Evolutionary conservation across 2,329 filamentous ascomycete genomes (phyloP), one percentile per base, ranked within the genome.

Genomic region (Biscogniauxia mediterranea): DNA sequence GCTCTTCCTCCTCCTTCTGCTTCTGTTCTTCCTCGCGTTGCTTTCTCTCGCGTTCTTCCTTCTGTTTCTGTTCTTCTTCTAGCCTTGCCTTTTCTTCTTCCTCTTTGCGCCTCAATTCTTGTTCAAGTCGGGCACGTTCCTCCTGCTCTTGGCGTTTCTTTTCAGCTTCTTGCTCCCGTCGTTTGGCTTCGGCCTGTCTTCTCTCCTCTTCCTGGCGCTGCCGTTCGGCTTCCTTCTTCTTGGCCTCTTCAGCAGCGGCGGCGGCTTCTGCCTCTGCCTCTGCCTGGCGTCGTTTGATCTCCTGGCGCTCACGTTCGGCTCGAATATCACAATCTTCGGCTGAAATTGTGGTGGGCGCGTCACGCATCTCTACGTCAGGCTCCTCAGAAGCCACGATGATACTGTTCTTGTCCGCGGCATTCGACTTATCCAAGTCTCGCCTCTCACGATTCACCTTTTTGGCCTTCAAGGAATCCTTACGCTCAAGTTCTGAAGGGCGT

Each of bases 321-420:
- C 69, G 74, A 3, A 67, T 63, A 26, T 74, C 73, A 8, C 72
- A 73, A 19, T 70, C 72, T 55, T 49, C 66, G 58, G 65, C 59
- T 13, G 61, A 59, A 25, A 70, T 68, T 13, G 68, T 68, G 52
- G 74, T 75, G 1, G 65, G 67, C 15, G 77, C 79, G 63, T 86
- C 84, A 1, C 74, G 76, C 84, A 87, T 86, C 20, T 84, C 82
- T 8, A 84, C 71, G 58, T 87, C 85, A 1, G 76, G 70, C 58
- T 86, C 83, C 62, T 86, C 84, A 0, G 82, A 82, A 66, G 85
- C 85, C 50, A 86, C 82, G 54, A 81, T 80, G n/a, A 85, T 83
- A 58, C 76, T 80, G 17, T 74, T 71, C 67, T 81, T 83, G 50
- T 85, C 83, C 3, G 75, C 73, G 1, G 75, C 70, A 9, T 68